Conservation (phyloP, 768 basidiomycete species). For the Tylopilus plumbeoviolaceoides region DNA sequence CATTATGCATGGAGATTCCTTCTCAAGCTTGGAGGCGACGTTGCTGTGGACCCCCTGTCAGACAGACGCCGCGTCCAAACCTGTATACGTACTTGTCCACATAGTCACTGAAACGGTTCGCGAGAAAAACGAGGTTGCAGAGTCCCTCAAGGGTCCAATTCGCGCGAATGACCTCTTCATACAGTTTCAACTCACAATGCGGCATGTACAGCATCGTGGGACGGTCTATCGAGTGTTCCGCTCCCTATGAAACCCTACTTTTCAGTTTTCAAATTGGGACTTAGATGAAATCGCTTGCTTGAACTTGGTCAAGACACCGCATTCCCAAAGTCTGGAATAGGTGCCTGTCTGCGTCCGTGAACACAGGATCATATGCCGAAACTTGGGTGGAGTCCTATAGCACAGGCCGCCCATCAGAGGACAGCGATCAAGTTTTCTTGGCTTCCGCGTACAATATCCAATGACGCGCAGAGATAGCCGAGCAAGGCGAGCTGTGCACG, state of each 20-base stretch:
- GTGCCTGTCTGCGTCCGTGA: conserved; percentile 54
- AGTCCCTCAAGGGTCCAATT: conserved; percentile 55
- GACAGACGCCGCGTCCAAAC: conserved; percentile 4
- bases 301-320: conserved; percentile 39
- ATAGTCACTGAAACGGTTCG: conserved; percentile 65
- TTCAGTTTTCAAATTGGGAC: conserved; percentile 6
- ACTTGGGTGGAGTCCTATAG: conserved; percentile 46
- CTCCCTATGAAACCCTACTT: conserved; percentile 25
- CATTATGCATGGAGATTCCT: conserved; percentile 49
- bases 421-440: conserved; percentile 9
- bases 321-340: conserved; percentile 42
- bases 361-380: conserved; percentile 69
- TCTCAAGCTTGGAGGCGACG: conserved; percentile 46
- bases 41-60: conserved; percentile 39
- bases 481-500: conserved; percentile 69
- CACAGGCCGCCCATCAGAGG: background rate
- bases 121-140: conserved; percentile 51
- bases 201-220: conserved; percentile 76
- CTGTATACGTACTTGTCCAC: conserved; percentile 51
- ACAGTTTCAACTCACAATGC: conserved; percentile 70
- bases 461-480: conserved; percentile 45
- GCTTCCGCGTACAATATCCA: conserved; percentile 55
- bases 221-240: conserved; percentile 26
- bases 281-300: conserved; percentile 39
- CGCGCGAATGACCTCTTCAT: conserved; percentile 58